phyloP scores from a whole-genome alignment of 169 alveolate species.

The Perkinsus olseni region DNA sequence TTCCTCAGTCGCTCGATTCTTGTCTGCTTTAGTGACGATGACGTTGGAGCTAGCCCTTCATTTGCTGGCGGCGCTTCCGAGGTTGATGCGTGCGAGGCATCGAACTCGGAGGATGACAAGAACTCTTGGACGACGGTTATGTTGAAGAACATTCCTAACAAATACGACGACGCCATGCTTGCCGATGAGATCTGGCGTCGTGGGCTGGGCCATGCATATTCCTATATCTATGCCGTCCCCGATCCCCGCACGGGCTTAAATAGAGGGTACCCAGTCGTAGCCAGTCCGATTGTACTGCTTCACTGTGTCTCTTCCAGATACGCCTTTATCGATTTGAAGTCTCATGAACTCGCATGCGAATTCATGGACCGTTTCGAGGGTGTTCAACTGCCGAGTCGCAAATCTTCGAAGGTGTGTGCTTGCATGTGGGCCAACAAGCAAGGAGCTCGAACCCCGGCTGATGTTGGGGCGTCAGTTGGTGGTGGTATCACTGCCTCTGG shows the following conservation, averaged over 20 bases:
- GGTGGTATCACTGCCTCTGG: not conserved
- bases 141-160: conserved; percentile 57
- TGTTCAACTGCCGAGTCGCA: not conserved
- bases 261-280: not conserved
- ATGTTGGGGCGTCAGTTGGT: not conserved
- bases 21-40: no score
- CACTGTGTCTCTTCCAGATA: not conserved
- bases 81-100: no score
- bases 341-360: not conserved
- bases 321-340: not conserved
- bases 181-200: not conserved
- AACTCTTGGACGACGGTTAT: conserved; percentile 23
- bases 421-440: not conserved
- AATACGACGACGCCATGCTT: conserved; percentile 40
- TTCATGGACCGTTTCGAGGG: not conserved
- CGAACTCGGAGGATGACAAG: no score
- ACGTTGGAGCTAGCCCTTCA: no score
- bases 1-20: no score
- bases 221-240: not conserved
- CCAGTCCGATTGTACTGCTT: not conserved
- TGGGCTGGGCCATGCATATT: not conserved
- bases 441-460: not conserved
- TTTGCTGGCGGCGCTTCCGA: no score
- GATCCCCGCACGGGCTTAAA: not conserved
- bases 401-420: not conserved